Conservation (phyloP, 208 protist genomes). For the Naegleria gruberi region DNA sequence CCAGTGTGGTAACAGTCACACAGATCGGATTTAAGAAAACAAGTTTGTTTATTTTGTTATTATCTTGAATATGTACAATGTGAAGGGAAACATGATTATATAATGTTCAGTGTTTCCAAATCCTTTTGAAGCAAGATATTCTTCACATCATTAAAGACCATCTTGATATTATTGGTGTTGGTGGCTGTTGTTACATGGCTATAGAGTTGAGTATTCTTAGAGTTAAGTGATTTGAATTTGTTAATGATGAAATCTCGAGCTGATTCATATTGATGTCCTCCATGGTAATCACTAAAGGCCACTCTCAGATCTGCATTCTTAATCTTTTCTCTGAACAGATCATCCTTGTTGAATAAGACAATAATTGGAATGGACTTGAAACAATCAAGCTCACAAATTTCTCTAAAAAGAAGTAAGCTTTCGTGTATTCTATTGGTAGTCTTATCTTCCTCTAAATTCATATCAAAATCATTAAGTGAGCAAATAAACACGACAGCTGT, state of each 20-base stretch:
- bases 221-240: constrained; percentile 20
- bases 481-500: constrained; percentile 28
- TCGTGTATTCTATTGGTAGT: constrained; percentile 23
- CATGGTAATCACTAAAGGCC: constrained; percentile 25
- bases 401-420: constrained; percentile 24
- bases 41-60: too few species aligned
- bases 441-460: constrained; percentile 47
- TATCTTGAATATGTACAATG: background rate
- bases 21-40: too few species aligned
- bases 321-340: constrained; percentile 31
- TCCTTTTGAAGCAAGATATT: constrained; percentile 45
- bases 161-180: constrained; percentile 14
- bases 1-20: too few species aligned
- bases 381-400: constrained; percentile 11
- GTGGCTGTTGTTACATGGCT: constrained; percentile 33
- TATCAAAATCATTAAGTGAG: constrained; percentile 41
- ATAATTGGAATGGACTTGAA: constrained; percentile 22
- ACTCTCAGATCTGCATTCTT: constrained; percentile 11
- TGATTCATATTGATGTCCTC: constrained; percentile 19
- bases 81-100: background rate
- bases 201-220: constrained; percentile 19
- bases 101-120: background rate
- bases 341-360: constrained; percentile 31
- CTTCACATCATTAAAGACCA: constrained; percentile 43
- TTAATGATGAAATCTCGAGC: constrained; percentile 21